Evolutionary conservation across 208 protist genomes (phyloP).

Genomic region (Crithidia thermophila): DNA sequence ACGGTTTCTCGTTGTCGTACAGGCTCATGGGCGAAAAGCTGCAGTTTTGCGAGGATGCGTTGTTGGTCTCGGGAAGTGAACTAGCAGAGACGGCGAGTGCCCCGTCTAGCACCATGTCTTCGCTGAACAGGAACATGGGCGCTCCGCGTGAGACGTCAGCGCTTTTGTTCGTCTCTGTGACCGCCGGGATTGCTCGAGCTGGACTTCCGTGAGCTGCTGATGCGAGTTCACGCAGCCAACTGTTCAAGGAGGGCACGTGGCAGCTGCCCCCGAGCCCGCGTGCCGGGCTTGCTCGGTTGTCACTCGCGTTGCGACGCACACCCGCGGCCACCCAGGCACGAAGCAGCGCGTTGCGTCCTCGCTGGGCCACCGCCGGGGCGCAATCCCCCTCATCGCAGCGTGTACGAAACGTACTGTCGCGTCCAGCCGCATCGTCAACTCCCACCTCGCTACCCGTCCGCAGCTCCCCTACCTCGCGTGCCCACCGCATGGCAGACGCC

Average conservation of each 20-base stretch:
- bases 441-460: no score
- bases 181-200: no score
- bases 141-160: no score
- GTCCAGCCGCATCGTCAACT: slow-evolving; percentile 2
- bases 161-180: no score
- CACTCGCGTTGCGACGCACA: neutral
- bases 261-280: slow-evolving; percentile 36
- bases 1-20: neutral
- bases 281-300: neutral
- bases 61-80: no score
- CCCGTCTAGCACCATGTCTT: slow-evolving; percentile 21
- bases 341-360: no score
- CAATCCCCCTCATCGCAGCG: no score
- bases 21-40: no score
- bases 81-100: slow-evolving; percentile 8
- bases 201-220: no score
- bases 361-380: no score
- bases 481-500: slow-evolving; percentile 11
- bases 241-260: slow-evolving; percentile 57
- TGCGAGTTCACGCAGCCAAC: slow-evolving; percentile 33
- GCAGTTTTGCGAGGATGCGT: neutral
- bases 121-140: slow-evolving; percentile 29
- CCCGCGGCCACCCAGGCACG: slow-evolving; percentile 2
- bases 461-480: neutral
- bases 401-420: no score